A percentile compares a stretch with the other conserved stretches of the same genome.
phyloP scores from a whole-genome alignment of 768 basidiomycete species.

The Glaciozyma antarctica region DNA sequence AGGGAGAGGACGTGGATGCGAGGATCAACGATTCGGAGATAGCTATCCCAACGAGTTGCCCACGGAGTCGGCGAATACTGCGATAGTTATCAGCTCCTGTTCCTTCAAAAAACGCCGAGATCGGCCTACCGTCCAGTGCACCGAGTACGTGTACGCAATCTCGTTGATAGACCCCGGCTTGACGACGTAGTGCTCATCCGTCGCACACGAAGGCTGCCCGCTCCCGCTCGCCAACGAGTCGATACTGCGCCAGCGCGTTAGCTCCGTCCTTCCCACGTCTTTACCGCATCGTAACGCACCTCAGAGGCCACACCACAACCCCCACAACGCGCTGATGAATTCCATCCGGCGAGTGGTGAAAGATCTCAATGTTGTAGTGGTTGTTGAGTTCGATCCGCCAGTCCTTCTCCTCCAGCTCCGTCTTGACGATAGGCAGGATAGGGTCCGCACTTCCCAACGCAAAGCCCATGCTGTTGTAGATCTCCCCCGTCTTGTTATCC shows the following conservation, averaged over 20 bases:
- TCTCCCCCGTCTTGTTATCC: slow-evolving; percentile 65
- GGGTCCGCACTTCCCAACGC: slow-evolving; percentile 53
- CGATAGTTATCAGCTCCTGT: neutral
- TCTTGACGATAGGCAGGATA: slow-evolving; percentile 32
- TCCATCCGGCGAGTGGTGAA: slow-evolving; percentile 62
- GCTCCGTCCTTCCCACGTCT: neutral
- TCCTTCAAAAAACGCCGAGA: neutral
- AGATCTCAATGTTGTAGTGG: slow-evolving; percentile 58
- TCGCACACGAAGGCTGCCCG: slow-evolving; percentile 34
- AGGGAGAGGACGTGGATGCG: slow-evolving; percentile 95
- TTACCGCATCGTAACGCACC: slow-evolving; percentile 5
- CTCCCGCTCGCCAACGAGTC: slow-evolving; percentile 33
- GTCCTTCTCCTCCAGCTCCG: slow-evolving; percentile 46
- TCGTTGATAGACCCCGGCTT: slow-evolving; percentile 53
- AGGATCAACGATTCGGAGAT: slow-evolving; percentile 86
- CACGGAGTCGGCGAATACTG: slow-evolving; percentile 39
- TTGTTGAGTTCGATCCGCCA: slow-evolving; percentile 59
- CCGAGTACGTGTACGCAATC: slow-evolving; percentile 75
- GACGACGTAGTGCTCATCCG: slow-evolving; percentile 45
- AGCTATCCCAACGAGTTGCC: slow-evolving; percentile 95
- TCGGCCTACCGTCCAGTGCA: slow-evolving; percentile 68
- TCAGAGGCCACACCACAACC: slow-evolving; percentile 66
- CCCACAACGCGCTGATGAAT: slow-evolving; percentile 71
- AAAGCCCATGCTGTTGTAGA: slow-evolving; percentile 73
- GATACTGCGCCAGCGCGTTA: slow-evolving; percentile 6